Evolutionary conservation across 108 stramenopile species (phyloP), one percentile per base, ranked within the genome.

Genomic region (Phaeodactylum tricornutum): DNA sequence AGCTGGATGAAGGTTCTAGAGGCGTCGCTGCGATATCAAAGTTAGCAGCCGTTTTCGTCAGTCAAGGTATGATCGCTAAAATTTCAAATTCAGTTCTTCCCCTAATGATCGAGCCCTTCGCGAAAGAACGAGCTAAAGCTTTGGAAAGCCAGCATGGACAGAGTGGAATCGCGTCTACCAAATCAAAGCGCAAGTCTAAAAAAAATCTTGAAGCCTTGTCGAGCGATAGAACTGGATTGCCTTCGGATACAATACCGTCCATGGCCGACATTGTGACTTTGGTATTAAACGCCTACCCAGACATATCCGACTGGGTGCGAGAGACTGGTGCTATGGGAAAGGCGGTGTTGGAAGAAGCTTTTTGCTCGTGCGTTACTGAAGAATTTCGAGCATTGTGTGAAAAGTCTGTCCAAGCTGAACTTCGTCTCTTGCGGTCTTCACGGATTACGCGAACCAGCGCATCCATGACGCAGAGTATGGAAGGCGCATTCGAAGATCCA

Each of bases 401-500:
- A 47, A 22, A 17, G 28, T 22, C 31, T 23, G 17, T 57, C 56
- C 27, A 57, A 57, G 29, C 29, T 44, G 33, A 34, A 39, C 3
- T 9, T n/a, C n/a, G n/a, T n/a, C n/a, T n/a, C n/a, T n/a, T n/a
- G n/a, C n/a, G n/a, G n/a, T n/a, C n/a, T n/a, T n/a, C n/a, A n/a
- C 2, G 34, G 9, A 30, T 43, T 15, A 53, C 41, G 40, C 41
- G 33, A 36, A 55, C 21, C 29, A 52, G 12, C 27, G 33, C 15
- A 32, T 11, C 6, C 0, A 11, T 21, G 27, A 31, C 33, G 33
- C 29, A 15, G 27, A 34, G 16, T 6, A 15, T 1, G 29, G 44
- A n/a, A n/a, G n/a, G n/a, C n/a, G n/a, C n/a, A 22, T 51, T 64
- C 9, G 72, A 73, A 48, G 29, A 24, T 28, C 43, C 67, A 16